Evolutionary conservation across 208 protist genomes (phyloP).

Genomic region (Vickermania spadyakhi): DNA sequence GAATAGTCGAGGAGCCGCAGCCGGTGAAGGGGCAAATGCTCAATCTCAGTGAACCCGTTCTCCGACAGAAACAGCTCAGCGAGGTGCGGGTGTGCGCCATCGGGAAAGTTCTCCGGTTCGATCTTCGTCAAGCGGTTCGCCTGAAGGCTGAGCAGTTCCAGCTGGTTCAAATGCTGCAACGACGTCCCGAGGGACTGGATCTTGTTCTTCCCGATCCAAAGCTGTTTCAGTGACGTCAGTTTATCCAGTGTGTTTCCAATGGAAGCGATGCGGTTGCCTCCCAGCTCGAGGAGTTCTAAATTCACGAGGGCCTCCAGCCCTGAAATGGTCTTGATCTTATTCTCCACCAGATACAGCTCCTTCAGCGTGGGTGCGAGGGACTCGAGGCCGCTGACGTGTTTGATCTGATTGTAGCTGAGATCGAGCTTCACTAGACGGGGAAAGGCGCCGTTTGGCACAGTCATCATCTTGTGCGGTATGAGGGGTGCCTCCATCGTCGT

Average conservation of each 20-base stretch:
- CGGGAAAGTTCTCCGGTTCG: slow-evolving; percentile 45
- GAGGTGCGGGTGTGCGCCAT: slow-evolving; percentile 40
- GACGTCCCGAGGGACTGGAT: slow-evolving; percentile 56
- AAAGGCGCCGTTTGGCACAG: slow-evolving; percentile 23
- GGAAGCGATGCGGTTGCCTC: slow-evolving; percentile 78
- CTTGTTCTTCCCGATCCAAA: slow-evolving; percentile 92
- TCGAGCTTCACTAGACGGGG: slow-evolving; percentile 63
- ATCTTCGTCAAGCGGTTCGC: slow-evolving; percentile 79
- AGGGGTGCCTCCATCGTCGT: slow-evolving; percentile 6
- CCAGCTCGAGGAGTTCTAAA: slow-evolving; percentile 82
- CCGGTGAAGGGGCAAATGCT: slow-evolving; percentile 45
- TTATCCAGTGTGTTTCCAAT: slow-evolving; percentile 60
- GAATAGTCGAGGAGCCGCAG: slow-evolving; percentile 66
- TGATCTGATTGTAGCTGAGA: slow-evolving; percentile 88
- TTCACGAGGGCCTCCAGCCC: slow-evolving; percentile 71
- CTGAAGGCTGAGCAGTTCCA: slow-evolving; percentile 76
- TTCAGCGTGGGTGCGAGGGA: slow-evolving; percentile 58
- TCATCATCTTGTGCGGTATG: slow-evolving; percentile 15
- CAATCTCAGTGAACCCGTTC: slow-evolving; percentile 66
- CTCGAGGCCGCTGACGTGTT: slow-evolving; percentile 60
- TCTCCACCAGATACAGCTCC: slow-evolving; percentile 87
- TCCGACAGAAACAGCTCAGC: slow-evolving; percentile 79
- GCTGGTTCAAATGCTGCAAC: slow-evolving; percentile 34
- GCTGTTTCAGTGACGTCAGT: slow-evolving; percentile 51
- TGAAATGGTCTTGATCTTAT: slow-evolving; percentile 86